phyloP scores from a whole-genome alignment of 2,329 filamentous ascomycete species.

The Zymoseptoria pseudotritici region DNA sequence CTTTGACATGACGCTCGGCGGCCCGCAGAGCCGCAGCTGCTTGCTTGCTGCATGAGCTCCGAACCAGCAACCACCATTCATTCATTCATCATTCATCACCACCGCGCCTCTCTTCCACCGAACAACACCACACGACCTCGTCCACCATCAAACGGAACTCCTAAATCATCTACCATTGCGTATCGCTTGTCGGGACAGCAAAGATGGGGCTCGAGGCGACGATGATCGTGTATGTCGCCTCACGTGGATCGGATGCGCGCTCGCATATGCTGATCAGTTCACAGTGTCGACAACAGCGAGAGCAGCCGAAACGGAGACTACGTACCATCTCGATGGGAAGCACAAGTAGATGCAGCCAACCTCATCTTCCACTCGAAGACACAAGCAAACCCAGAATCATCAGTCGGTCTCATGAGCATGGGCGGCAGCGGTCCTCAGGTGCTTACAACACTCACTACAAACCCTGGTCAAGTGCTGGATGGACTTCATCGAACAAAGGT shows the following conservation, averaged over 20 bases:
- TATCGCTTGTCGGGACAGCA: conserved; percentile 33
- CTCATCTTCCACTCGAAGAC: conserved; percentile 95
- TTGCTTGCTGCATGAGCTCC: not conserved
- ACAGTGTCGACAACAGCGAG: conserved; percentile 93
- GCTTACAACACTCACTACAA: conserved; percentile 88
- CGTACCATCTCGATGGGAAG: conserved; percentile 85
- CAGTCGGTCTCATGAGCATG: conserved; percentile 98
- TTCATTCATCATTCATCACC: not conserved
- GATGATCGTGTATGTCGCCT: conserved; percentile 67
- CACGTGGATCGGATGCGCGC: conserved; percentile 1
- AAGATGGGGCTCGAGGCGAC: conserved; percentile 98
- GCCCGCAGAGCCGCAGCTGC: not conserved
- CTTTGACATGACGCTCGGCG: not conserved
- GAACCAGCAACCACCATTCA: not conserved
- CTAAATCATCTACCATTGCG: not conserved
- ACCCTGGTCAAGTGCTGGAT: conserved; percentile 91
- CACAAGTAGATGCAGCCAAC: conserved; percentile 89
- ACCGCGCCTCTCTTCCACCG: not conserved
- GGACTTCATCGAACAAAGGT: conserved; percentile 93
- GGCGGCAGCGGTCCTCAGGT: conserved; percentile 88
- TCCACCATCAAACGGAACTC: not conserved
- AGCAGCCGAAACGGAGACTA: conserved; percentile 95
- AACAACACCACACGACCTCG: not conserved
- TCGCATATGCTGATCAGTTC: conserved; percentile 19
- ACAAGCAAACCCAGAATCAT: conserved; percentile 90